phyloP scores from a whole-genome alignment of 2,329 filamentous ascomycete genomes.

The Acephala macrosclerotiorum region DNA sequence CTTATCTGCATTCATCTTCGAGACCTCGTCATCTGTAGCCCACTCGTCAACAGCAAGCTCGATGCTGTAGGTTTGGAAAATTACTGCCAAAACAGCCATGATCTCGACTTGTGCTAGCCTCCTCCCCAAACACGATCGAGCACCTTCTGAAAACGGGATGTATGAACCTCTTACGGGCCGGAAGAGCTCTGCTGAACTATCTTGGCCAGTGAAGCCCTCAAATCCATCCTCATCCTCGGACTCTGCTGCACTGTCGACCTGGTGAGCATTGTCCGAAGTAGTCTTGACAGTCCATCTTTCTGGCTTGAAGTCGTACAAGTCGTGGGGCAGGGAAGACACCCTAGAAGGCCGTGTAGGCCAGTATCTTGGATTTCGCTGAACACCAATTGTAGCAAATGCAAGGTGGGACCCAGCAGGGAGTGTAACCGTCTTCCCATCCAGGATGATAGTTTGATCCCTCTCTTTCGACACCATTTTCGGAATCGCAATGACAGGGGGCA shows the following conservation, averaged over 20 bases:
- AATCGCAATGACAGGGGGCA: conserved; percentile 75
- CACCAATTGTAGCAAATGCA: conserved; percentile 60
- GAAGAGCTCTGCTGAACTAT: conserved; percentile 52
- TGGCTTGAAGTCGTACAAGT: conserved; percentile 73
- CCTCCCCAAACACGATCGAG: conserved; percentile 47
- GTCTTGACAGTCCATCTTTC: conserved; percentile 71
- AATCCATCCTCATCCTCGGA: conserved; percentile 57
- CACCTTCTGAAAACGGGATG: conserved; percentile 46
- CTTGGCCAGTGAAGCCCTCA: conserved; percentile 64
- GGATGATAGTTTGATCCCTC: conserved; percentile 62
- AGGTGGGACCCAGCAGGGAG: conserved; percentile 65
- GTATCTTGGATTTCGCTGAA: conserved; percentile 74
- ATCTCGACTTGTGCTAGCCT: conserved; percentile 48
- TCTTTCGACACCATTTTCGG: conserved; percentile 67
- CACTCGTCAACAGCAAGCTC: conserved; percentile 41
- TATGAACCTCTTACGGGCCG: conserved; percentile 42
- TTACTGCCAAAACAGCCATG: conserved; percentile 41
- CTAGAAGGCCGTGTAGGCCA: conserved; percentile 62
- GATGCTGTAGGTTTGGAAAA: conserved; percentile 39
- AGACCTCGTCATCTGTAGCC: conserved; percentile 40
- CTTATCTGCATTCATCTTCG: conserved; percentile 34
- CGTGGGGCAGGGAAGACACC: conserved; percentile 53
- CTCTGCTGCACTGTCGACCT: conserved; percentile 27
- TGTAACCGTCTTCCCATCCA: conserved; percentile 64
- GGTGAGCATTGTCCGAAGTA: conserved; percentile 36